These are phyloP conservation scores for Candida namnaoensis DNA, from an alignment of 805 yeast genomes.

Conservation along the genomic window DNA sequence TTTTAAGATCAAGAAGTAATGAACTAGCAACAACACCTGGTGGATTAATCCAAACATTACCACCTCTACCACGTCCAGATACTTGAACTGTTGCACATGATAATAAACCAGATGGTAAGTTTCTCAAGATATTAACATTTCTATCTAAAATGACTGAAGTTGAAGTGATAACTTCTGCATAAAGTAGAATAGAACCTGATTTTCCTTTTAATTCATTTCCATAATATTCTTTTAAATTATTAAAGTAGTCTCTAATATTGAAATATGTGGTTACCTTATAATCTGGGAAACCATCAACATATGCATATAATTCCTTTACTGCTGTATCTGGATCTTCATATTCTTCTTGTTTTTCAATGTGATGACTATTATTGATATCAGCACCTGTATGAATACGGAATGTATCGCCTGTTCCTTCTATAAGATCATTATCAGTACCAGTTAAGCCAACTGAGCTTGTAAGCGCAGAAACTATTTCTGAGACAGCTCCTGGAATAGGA, in stretches of 20 bases:
- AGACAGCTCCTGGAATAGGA: slow-evolving; percentile 19
- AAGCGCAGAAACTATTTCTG: slow-evolving; percentile 22
- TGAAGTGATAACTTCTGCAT: slow-evolving; percentile 87
- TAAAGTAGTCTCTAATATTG: slow-evolving; percentile 49
- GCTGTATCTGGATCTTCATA: slow-evolving; percentile 48
- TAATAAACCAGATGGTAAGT: slow-evolving; percentile 60
- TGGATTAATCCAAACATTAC: slow-evolving; percentile 93
- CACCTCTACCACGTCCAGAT: slow-evolving; percentile 91
- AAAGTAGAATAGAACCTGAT: slow-evolving; percentile 59
- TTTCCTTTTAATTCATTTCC: slow-evolving; percentile 20
- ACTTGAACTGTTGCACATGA: slow-evolving; percentile 76
- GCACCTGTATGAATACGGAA: slow-evolving; percentile 38
- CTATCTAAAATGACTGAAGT: slow-evolving; percentile 73
- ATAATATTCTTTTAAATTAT: slow-evolving; percentile 24
- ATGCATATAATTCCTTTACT: slow-evolving; percentile 45
- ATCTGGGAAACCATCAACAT: slow-evolving; percentile 37
- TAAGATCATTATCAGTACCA: slow-evolving; percentile 25
- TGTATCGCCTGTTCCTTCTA: slow-evolving; percentile 48
- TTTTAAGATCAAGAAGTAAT: slow-evolving; percentile 48
- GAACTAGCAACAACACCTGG: slow-evolving; percentile 85
- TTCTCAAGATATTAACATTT: slow-evolving; percentile 49
- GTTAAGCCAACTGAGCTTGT: slow-evolving; percentile 25
- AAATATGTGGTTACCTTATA: slow-evolving; percentile 62
- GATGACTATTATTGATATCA: slow-evolving; percentile 14
- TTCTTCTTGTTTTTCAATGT: slow-evolving; percentile 21